Evolutionary conservation across 306 rosid genomes (phyloP), one percentile per base, ranked within the genome.

Genomic region (Rubus parviflorus): DNA sequence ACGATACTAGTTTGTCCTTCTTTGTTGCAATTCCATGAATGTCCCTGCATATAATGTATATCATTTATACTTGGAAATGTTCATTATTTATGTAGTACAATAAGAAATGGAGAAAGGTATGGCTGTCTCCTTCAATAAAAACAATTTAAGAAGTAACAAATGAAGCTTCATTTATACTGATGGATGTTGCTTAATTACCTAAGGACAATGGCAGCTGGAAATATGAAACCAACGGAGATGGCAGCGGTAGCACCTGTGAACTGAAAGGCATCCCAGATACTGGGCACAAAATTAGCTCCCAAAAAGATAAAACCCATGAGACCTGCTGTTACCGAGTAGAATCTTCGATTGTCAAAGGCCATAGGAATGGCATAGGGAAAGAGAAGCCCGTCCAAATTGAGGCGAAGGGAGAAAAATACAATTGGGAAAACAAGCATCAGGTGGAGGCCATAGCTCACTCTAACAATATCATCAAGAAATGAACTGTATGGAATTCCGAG

Each of bases 231-330:
- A 54, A 75, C 86, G 5, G 87, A 71, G 63, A 89, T 74, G 30
- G 92, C 80, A 70, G 97, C 87, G 0, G 97, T 89, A 72, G 97
- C 94, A 38, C 94, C 97, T 47, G 92, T 89, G 81, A 89, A 83
- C 85, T 92, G 97, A 54, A 89, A 89, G n/a, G 97, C 97, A 75
- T 86, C 90, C 97, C 93, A 92, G 57, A 92, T 89, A 75, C 87
- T 92, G 43, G 92, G 91, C 48, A 92, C 89, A 80, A 82, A 89
- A 82, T 88, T 88, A 71, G 94, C 92, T 62, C 91, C 94, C 75
- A 77, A n/a, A 82, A 86, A 92, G 70, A 92, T 76, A 66, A 88
- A 82, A 43, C 81, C 79, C 89, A 88, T 74, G 72, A 92, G 89
- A 73, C 80, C 73, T 75, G 76, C 68, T 7, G 94, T 89, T n/a